Evolutionary conservation across 2,329 filamentous ascomycete species (phyloP).

Genomic region (Ophiostoma himal-ulmi): DNA sequence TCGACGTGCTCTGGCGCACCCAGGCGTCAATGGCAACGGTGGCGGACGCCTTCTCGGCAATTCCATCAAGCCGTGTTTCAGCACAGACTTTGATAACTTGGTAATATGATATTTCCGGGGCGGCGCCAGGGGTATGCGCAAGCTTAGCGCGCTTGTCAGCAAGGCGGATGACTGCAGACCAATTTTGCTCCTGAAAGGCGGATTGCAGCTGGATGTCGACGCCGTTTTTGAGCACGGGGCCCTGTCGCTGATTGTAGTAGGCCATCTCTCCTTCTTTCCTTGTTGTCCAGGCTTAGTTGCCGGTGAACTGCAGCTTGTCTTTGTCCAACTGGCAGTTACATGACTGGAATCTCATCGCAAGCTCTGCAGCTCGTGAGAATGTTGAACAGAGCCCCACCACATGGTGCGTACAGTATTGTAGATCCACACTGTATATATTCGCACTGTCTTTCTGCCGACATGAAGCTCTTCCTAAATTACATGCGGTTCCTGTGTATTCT

Average conservation of each 20-base stretch:
- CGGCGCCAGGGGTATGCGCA: slow-evolving; percentile 37
- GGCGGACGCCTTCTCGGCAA: slow-evolving; percentile 41
- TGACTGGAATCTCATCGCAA: neutral
- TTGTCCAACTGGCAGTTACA: neutral
- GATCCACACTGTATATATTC: neutral
- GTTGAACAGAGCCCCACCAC: neutral
- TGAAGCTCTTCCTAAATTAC: neutral
- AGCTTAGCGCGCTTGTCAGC: slow-evolving; percentile 46
- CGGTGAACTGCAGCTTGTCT: neutral
- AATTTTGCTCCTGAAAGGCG: slow-evolving; percentile 51
- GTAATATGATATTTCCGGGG: slow-evolving; percentile 43
- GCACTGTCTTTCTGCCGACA: neutral
- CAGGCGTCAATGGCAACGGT: slow-evolving; percentile 42
- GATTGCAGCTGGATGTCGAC: slow-evolving; percentile 51
- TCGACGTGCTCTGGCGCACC: slow-evolving; percentile 42
- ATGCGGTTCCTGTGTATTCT: neutral
- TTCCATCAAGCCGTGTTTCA: slow-evolving; percentile 48
- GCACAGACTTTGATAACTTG: slow-evolving; percentile 49
- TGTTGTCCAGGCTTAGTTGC: neutral
- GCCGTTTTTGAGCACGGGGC: slow-evolving; percentile 42
- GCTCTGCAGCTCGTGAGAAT: slow-evolving; percentile 11
- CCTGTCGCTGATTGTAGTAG: slow-evolving; percentile 27
- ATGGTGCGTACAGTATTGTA: neutral
- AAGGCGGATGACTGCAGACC: slow-evolving; percentile 46
- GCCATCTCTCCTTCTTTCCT: slow-evolving; percentile 23